phyloP scores from a whole-genome alignment of 2,329 filamentous ascomycete genomes.

The Aureobasidium melanogenum region DNA sequence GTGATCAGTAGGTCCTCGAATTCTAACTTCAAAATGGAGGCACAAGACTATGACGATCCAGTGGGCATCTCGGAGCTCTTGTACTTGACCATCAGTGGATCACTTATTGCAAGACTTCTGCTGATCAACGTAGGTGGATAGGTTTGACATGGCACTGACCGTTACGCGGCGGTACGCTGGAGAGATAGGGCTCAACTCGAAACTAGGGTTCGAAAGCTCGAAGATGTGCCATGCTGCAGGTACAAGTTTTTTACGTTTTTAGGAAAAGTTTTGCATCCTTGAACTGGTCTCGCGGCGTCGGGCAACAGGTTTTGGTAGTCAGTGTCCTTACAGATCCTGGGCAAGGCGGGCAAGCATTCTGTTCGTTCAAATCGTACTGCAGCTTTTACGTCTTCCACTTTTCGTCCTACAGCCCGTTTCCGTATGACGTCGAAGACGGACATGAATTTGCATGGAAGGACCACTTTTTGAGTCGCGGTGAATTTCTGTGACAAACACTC shows the following conservation, averaged over 20 bases:
- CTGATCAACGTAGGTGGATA: constrained; percentile 2
- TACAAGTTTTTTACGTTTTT: background rate
- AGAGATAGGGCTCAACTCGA: background rate
- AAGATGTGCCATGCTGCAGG: background rate
- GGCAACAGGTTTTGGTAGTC: background rate
- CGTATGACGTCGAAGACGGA: background rate
- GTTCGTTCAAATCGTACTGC: background rate
- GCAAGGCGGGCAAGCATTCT: background rate
- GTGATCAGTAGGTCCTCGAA: background rate
- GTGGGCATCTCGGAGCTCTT: background rate
- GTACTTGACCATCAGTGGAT: background rate
- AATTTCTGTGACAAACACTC: constrained; percentile 2
- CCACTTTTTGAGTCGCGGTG: constrained; percentile 1
- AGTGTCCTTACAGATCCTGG: background rate
- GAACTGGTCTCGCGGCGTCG: background rate
- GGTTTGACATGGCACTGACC: background rate
- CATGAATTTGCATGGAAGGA: background rate
- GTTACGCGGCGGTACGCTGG: background rate
- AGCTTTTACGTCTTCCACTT: background rate
- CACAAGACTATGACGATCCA: constrained; percentile 1
- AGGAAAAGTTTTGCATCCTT: background rate
- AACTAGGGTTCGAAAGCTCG: background rate
- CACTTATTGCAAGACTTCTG: background rate
- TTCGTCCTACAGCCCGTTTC: background rate
- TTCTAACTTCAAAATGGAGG: background rate